Percentiles rank a stretch among this genome's conserved stretches.
phyloP scores from a whole-genome alignment of 768 basidiomycete genomes.

The Lactarius evosmus region DNA sequence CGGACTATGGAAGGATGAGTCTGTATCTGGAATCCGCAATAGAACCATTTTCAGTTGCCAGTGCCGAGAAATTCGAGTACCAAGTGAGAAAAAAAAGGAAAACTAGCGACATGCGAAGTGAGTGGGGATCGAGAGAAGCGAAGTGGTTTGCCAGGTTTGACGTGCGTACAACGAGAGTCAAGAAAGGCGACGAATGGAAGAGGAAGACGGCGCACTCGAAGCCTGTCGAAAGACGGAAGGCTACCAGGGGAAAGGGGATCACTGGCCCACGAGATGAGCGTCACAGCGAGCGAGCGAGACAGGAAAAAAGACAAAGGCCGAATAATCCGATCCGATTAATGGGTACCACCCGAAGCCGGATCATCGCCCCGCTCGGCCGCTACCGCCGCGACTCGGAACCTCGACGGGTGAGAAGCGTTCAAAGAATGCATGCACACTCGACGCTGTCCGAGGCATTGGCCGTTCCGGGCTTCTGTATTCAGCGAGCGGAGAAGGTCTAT shows the following conservation, averaged over 20 bases:
- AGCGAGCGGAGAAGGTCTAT: not conserved
- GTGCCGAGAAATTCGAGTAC: not conserved
- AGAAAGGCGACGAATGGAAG: not conserved
- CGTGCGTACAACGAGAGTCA: not conserved
- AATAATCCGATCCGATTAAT: not conserved
- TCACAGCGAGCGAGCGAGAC: not conserved
- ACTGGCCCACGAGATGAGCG: not conserved
- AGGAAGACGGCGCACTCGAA: not conserved
- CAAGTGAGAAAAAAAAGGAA: too few relatives aligned
- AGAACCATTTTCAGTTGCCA: not conserved
- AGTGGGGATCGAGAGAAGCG: too few relatives aligned
- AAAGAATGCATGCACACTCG: not conserved
- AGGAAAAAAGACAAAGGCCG: not conserved
- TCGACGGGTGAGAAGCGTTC: not conserved
- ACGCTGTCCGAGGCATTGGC: not conserved
- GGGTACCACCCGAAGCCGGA: not conserved
- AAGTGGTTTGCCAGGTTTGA: not conserved
- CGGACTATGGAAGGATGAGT: not conserved
- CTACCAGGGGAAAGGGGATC: not conserved
- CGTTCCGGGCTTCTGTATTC: not conserved
- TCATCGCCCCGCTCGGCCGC: not conserved
- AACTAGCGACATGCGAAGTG: too few relatives aligned
- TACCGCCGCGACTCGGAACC: not conserved
- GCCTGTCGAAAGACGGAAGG: not conserved
- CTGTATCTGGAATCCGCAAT: not conserved